A percentile compares a stretch with the other conserved stretches of the same genome.
phyloP scores from a whole-genome alignment of 2,329 filamentous ascomycete species.

The Aspergillus chevalieri region DNA sequence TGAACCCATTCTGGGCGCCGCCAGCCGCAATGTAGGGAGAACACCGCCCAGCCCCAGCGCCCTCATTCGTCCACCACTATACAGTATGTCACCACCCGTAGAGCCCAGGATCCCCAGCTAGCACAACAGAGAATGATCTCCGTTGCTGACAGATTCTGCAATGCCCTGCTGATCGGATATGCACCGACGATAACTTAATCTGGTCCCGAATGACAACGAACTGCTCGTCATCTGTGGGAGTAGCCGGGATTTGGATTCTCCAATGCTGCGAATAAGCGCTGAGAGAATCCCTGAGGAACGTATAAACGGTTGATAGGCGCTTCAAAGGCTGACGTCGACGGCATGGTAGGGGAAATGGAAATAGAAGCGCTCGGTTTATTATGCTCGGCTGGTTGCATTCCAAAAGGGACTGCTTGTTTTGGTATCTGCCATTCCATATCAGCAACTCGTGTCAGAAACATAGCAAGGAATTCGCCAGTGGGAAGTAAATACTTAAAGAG shows the following conservation, averaged over 20 bases:
- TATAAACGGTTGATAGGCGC: background rate
- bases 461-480: background rate
- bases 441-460: background rate
- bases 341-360: background rate
- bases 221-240: background rate
- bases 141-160: too few species aligned
- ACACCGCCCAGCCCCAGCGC: too few species aligned
- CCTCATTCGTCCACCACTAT: too few species aligned
- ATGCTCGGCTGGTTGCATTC: background rate
- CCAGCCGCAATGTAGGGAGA: too few species aligned
- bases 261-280: background rate
- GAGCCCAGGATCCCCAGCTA: too few species aligned
- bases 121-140: too few species aligned
- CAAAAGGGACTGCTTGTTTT: background rate
- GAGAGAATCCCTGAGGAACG: background rate
- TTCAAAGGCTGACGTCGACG: background rate
- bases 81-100: too few species aligned
- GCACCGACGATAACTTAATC: background rate
- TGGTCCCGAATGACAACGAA: background rate
- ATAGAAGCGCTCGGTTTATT: background rate
- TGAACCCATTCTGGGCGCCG: too few species aligned
- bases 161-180: too few species aligned
- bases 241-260: background rate
- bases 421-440: background rate
- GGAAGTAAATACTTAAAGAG: background rate